A percentile compares a stretch with the other conserved stretches of the same genome.
These are phyloP conservation scores for Fusarium clavum DNA, from an alignment of 2,329 filamentous ascomycete genomes.

Conservation along the genomic window DNA sequence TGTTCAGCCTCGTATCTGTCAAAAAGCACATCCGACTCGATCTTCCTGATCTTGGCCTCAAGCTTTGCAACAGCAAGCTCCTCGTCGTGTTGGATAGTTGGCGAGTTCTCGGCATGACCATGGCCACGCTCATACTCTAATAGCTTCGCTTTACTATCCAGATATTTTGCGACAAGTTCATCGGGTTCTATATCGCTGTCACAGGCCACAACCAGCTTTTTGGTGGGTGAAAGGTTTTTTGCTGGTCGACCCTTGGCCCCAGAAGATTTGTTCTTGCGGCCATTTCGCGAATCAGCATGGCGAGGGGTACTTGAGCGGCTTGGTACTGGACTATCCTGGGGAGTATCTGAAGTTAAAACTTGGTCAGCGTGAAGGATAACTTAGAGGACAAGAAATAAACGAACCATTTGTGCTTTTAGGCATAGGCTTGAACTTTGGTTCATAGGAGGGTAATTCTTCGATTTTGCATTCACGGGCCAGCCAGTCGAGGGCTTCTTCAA, in stretches of 20 bases:
- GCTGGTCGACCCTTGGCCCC: conserved; percentile 39
- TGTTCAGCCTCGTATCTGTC: conserved; percentile 74
- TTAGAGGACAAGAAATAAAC: conserved; percentile 15
- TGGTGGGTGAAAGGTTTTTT: conserved; percentile 50
- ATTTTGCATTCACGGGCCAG: conserved; percentile 79
- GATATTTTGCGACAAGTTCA: conserved; percentile 78
- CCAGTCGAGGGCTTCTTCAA: conserved; percentile 92
- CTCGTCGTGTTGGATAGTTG: conserved; percentile 39
- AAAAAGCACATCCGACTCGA: conserved; percentile 83
- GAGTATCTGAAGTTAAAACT: conserved; percentile 54
- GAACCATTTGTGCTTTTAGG: conserved; percentile 53
- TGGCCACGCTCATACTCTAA: conserved; percentile 67
- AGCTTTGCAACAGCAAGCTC: conserved; percentile 71
- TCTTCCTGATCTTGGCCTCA: conserved; percentile 77
- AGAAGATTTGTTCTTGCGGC: conserved; percentile 52
- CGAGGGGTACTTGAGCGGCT: conserved; percentile 64
- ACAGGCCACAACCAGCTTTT: conserved; percentile 62
- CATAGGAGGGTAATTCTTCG: conserved; percentile 79
- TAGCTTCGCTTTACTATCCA: conserved; percentile 78
- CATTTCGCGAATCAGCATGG: conserved; percentile 45
- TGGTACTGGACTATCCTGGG: conserved; percentile 61
- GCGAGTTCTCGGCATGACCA: conserved; percentile 32
- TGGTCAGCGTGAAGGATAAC: conserved; percentile 15
- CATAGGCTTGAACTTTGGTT: conserved; percentile 54
- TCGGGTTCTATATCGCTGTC: conserved; percentile 81